phyloP scores from a whole-genome alignment of 1,284 basidiomycete species.

The Ceratobasidium sp. region DNA sequence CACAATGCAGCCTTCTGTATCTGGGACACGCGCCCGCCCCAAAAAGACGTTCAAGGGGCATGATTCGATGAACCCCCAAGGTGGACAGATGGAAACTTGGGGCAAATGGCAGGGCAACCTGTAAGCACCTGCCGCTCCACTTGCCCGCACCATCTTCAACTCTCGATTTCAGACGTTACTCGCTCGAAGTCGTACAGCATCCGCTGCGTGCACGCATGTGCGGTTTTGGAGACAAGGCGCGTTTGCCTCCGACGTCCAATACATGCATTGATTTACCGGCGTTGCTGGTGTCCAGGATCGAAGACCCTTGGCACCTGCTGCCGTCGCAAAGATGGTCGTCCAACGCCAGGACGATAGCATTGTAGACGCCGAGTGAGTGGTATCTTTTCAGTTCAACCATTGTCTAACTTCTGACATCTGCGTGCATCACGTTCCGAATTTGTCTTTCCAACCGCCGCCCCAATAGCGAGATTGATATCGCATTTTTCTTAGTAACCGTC shows the following conservation, averaged over 20 bases:
- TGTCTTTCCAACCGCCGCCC: slow-evolving; percentile 42
- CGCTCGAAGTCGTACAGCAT: slow-evolving; percentile 83
- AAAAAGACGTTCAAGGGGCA: slow-evolving; percentile 40
- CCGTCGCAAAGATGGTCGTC: slow-evolving; percentile 82
- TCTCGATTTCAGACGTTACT: slow-evolving; percentile 64
- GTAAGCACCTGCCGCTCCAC: slow-evolving; percentile 28
- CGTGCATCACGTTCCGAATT: slow-evolving; percentile 39
- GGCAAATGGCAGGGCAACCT: slow-evolving; percentile 40
- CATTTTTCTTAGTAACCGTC: slow-evolving; percentile 86
- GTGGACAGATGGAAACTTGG: slow-evolving; percentile 39
- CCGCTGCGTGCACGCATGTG: slow-evolving; percentile 90
- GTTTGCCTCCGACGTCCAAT: slow-evolving; percentile 42
- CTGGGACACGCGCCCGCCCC: slow-evolving; percentile 24
- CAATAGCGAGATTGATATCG: slow-evolving; percentile 79
- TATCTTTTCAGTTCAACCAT: slow-evolving; percentile 18
- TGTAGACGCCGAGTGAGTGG: slow-evolving; percentile 77
- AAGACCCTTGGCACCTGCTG: slow-evolving; percentile 86
- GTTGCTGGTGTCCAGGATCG: slow-evolving; percentile 68
- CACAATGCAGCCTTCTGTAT: slow-evolving; percentile 9
- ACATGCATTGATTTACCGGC: slow-evolving; percentile 28
- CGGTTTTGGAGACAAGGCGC: slow-evolving; percentile 92
- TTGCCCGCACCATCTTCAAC: background rate
- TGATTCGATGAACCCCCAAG: slow-evolving; percentile 34
- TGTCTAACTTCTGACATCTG: slow-evolving; percentile 26
- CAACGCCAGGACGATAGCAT: slow-evolving; percentile 68